Conservation (phyloP, 2,329 filamentous ascomycete genomes). For the Xylaria polymorpha region DNA sequence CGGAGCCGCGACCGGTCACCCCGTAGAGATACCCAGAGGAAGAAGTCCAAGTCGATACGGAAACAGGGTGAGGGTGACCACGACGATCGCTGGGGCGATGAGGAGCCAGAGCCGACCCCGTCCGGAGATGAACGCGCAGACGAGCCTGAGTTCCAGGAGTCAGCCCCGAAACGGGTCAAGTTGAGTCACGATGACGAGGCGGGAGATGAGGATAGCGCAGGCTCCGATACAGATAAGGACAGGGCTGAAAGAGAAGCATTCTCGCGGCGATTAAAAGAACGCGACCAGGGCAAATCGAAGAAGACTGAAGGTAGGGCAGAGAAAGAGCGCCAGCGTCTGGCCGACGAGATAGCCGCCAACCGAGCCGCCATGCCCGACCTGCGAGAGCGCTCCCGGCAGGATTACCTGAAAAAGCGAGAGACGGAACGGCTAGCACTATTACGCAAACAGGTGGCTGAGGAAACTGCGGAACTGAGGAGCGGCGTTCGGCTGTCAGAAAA, state of each 20-base stretch:
- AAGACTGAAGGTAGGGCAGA: constrained; percentile 70
- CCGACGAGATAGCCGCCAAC: constrained; percentile 74
- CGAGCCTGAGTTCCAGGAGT: constrained; percentile 72
- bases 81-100: constrained; percentile 85
- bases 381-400: constrained; percentile 84
- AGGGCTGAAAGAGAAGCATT: constrained; percentile 82
- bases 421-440: constrained; percentile 86
- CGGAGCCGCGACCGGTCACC: constrained; percentile 50
- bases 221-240: constrained; percentile 74
- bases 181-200: constrained; percentile 65
- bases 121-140: constrained; percentile 62
- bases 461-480: constrained; percentile 81
- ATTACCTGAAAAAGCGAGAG: constrained; percentile 94
- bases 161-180: constrained; percentile 77
- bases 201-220: constrained; percentile 56
- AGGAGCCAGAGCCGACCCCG: constrained; percentile 66
- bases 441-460: constrained; percentile 89
- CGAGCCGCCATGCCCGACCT: constrained; percentile 82
- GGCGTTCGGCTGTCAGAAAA: constrained; percentile 78
- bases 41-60: constrained; percentile 57
- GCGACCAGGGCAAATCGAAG: constrained; percentile 77
- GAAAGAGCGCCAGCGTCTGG: constrained; percentile 70
- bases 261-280: constrained; percentile 77
- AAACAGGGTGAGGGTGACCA: constrained; percentile 64
- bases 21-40: constrained; percentile 43